phyloP scores from a whole-genome alignment of 2,329 filamentous ascomycete genomes.

The Knoxdaviesia capensis region DNA sequence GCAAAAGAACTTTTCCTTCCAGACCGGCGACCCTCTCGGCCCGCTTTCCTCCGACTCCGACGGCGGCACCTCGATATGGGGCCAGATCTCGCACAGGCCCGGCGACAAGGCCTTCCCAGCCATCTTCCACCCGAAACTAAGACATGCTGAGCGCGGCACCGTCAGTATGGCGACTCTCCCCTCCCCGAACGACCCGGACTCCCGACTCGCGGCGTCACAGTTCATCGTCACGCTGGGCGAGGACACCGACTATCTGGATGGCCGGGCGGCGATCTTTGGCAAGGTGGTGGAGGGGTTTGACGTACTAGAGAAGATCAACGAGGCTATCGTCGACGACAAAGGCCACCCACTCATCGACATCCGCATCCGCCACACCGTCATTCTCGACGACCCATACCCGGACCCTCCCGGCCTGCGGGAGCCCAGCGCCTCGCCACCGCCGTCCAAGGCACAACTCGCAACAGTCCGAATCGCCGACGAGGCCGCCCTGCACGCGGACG shows the following conservation, averaged over 20 bases:
- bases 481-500: constrained; percentile 57
- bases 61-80: constrained; percentile 89
- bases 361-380: constrained; percentile 75
- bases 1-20: constrained; percentile 89
- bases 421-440: constrained; percentile 60
- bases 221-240: constrained; percentile 87
- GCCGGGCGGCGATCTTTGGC: constrained; percentile 86
- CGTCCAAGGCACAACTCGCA: constrained; percentile 67
- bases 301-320: constrained; percentile 80
- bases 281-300: constrained; percentile 95
- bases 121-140: constrained; percentile 71
- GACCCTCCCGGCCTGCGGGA: constrained; percentile 62
- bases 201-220: constrained; percentile 69
- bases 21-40: constrained; percentile 85
- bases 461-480: constrained; percentile 86
- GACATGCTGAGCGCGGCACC: constrained; percentile 73
- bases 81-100: constrained; percentile 33
- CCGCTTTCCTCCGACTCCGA: constrained; percentile 70
- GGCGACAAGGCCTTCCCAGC: constrained; percentile 57
- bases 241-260: constrained; percentile 75
- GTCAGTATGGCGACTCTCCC: constrained; percentile 95
- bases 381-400: constrained; percentile 80
- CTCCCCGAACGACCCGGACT: constrained; percentile 55
- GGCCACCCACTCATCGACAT: constrained; percentile 87
- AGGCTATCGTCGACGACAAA: constrained; percentile 66